phyloP scores from a whole-genome alignment of 176 grass and related monocot species.

The Elymus sibiricus region DNA sequence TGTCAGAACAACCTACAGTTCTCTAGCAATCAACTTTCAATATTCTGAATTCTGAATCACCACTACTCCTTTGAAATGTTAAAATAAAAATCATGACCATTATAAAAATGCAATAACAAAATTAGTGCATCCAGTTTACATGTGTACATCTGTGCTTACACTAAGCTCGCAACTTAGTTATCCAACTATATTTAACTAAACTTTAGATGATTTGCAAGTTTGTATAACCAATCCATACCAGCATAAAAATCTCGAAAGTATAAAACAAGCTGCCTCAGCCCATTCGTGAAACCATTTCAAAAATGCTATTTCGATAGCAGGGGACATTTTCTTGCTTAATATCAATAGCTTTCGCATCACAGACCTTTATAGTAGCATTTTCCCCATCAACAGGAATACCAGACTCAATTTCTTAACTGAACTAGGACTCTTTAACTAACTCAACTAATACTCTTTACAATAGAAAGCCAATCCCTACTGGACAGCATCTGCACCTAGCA shows the following conservation, averaged over 20 bases:
- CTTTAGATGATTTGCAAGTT: background rate
- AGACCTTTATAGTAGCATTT: background rate
- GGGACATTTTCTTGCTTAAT: background rate
- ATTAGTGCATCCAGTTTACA: background rate
- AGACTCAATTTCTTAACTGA: background rate
- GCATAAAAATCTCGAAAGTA: background rate
- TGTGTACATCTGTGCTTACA: background rate
- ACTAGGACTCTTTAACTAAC: background rate
- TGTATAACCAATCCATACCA: background rate
- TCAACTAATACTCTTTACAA: background rate
- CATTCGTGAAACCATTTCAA: background rate
- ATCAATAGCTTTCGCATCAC: background rate
- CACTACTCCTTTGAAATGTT: background rate
- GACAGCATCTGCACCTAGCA: background rate
- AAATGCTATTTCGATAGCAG: background rate
- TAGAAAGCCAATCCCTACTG: background rate
- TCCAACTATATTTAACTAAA: background rate
- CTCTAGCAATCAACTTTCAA: background rate
- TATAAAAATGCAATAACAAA: background rate
- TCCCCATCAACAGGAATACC: background rate
- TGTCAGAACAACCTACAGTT: background rate
- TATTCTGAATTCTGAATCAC: background rate
- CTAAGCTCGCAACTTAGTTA: background rate
- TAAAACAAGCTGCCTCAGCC: background rate
- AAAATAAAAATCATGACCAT: background rate